A percentile compares a stretch with the other conserved stretches of the same genome.
Evolutionary conservation across 2,329 filamentous ascomycete genomes (phyloP).

Genomic region (Cytospora chrysosperma): DNA sequence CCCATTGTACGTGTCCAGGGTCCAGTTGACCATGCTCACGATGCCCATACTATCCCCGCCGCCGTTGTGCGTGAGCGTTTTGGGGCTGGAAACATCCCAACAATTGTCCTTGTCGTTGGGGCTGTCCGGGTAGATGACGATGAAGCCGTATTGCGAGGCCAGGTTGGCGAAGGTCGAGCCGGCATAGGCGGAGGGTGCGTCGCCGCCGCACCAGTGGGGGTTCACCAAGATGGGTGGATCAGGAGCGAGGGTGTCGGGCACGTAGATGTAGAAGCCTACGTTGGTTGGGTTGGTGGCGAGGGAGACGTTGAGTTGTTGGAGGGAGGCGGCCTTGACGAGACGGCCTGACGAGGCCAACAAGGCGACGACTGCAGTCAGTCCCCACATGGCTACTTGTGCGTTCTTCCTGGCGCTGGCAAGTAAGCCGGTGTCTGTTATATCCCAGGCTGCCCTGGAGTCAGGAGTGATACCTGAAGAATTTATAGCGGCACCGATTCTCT

Average conservation of each 20-base stretch:
- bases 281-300: constrained; percentile 50
- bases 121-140: constrained; percentile 43
- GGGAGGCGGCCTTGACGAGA: constrained; percentile 28
- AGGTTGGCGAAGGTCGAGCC: constrained; percentile 53
- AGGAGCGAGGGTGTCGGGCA: constrained; percentile 41
- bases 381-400: neutral
- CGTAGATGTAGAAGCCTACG: constrained; percentile 53
- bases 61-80: constrained; percentile 48
- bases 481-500: neutral
- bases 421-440: neutral
- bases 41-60: constrained; percentile 53
- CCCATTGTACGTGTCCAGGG: constrained; percentile 45
- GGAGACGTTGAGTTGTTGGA: constrained; percentile 29
- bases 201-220: constrained; percentile 58
- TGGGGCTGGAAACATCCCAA: constrained; percentile 57
- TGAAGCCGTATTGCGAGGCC: constrained; percentile 54
- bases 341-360: neutral
- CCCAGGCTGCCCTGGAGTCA: neutral
- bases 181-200: constrained; percentile 47
- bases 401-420: neutral
- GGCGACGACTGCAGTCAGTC: neutral
- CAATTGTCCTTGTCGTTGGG: constrained; percentile 46
- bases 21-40: constrained; percentile 53
- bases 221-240: constrained; percentile 54
- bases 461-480: neutral